A percentile compares a stretch with the other conserved stretches of the same genome.
Evolutionary conservation across 495 filamentous ascomycete genomes (phyloP).

Genomic region (Amniculicola lignicola): DNA sequence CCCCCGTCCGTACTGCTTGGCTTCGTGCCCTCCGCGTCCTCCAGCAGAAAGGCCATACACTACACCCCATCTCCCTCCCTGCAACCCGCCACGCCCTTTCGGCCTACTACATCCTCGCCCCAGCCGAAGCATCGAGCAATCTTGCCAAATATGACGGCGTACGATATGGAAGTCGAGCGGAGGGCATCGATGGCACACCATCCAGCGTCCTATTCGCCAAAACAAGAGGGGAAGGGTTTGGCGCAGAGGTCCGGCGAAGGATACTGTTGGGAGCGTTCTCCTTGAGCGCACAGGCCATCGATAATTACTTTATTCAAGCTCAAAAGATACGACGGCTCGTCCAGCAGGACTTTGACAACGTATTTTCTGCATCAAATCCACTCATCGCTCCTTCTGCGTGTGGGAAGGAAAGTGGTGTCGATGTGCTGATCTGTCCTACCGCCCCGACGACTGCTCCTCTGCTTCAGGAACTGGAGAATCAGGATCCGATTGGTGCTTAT

Average conservation of each 20-base stretch:
- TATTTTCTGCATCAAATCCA: conserved; percentile 67
- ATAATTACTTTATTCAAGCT: conserved; percentile 95
- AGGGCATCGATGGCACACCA: conserved; percentile 33
- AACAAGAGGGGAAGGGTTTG: conserved; percentile 71
- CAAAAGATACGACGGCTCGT: conserved; percentile 84
- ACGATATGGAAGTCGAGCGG: conserved; percentile 67
- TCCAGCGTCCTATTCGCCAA: conserved; percentile 62
- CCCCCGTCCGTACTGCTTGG: conserved; percentile 68
- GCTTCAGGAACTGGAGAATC: conserved; percentile 48
- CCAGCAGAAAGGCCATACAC: conserved; percentile 59
- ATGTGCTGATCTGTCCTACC: conserved; percentile 86
- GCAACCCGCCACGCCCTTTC: conserved; percentile 80
- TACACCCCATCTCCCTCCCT: conserved; percentile 78
- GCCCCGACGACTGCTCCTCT: conserved; percentile 73
- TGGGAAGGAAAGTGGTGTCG: conserved; percentile 57
- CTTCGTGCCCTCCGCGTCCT: conserved; percentile 54
- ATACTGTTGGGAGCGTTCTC: conserved; percentile 90
- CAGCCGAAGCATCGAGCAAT: conserved; percentile 94
- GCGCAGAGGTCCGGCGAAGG: conserved; percentile 76
- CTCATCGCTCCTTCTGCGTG: conserved; percentile 50
- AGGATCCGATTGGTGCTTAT: conserved; percentile 58
- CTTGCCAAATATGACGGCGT: conserved; percentile 97
- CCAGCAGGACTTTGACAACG: conserved; percentile 75
- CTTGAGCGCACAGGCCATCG: conserved; percentile 82
- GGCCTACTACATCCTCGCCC: conserved; percentile 92